A percentile compares a stretch with the other conserved stretches of the same genome.
These are phyloP conservation scores for Colletotrichum eleusines DNA, from an alignment of 2,329 filamentous ascomycete genomes.

Conservation along the genomic window DNA sequence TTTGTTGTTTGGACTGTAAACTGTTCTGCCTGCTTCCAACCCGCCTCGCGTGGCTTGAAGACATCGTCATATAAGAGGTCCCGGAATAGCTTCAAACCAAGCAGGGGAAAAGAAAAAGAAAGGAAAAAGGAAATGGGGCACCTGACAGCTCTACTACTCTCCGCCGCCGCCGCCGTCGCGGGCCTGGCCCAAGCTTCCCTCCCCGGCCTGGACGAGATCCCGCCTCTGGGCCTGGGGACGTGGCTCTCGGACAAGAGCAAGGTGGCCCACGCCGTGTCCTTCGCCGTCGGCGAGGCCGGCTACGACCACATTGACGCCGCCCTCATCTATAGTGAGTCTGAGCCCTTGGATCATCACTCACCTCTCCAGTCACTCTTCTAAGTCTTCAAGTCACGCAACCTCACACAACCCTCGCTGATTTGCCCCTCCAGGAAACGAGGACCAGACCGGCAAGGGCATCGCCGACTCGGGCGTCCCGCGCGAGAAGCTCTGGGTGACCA, in stretches of 20 bases:
- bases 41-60: fast-evolving
- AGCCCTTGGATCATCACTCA: conserved; percentile 43
- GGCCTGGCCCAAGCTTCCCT: conserved; percentile 31
- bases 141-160: conserved; percentile 3
- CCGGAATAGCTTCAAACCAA: neutral
- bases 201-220: conserved; percentile 25
- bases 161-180: conserved; percentile 5
- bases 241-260: conserved; percentile 73
- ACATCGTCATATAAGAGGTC: neutral
- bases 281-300: conserved; percentile 59
- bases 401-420: neutral
- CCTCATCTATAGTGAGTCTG: conserved; percentile 60
- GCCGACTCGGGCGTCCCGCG: conserved; percentile 58
- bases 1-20: too few species aligned
- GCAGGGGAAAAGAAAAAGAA: neutral
- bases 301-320: conserved; percentile 70
- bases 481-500: conserved; percentile 69
- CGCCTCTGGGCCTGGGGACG: conserved; percentile 57
- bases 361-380: too few species aligned
- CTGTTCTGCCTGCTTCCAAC: too few species aligned
- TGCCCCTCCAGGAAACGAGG: conserved; percentile 60
- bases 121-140: conserved; percentile 11
- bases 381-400: too few species aligned
- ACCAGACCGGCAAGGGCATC: conserved; percentile 62
- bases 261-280: conserved; percentile 68